Base-by-base conservation (phyloP, 2,329 filamentous ascomycete genomes). In the Fusarium pseudonygamai region DNA sequence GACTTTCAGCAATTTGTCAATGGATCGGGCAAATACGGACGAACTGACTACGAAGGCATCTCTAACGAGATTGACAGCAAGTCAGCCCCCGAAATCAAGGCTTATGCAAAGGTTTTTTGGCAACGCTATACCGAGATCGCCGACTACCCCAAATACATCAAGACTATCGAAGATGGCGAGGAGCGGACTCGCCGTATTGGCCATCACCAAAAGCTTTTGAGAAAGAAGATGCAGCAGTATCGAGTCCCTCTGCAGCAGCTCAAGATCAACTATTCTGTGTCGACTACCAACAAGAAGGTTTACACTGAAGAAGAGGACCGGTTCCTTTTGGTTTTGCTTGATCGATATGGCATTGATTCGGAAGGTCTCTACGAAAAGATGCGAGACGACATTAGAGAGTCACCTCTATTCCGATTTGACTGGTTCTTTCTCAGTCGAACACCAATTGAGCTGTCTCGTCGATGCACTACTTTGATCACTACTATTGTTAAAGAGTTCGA, bases 1-100 rank as follows among this genome's bases (percentile, higher is more conserved):
- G 97, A 99, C 82, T 99, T 98, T 84, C 96, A 98, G 80, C 96
- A 98, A 77, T 99, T 99, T 81, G 88, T 99, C 83, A 98, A 98
- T 78, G 95, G 94, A 26, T 97, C 94, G 39, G 96, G 94, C 67
- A 96, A 96, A 80, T 97, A 95, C 79, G 96, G 96, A 6, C 93
- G 96, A 52, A 91, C 89, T 43, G 94, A 96, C 80, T 98, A 93
- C 79, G 92, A 93, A 34, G 90, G 90, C 45, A 99, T 99, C 77
- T 90, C 96, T 0, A 89, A 92, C 7, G 96, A 99, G 80, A 92
- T 98, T 49, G 96, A 98, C 80, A 95, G 92, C 86, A 99, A 99
- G 86, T 91, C 89, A 11, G 87, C 92, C 1, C 88, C 92, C 4
- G 95, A 99, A 81, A 92, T 99, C 78, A 94, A 94, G 82, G 90